phyloP scores from a whole-genome alignment of 1,139 yeast species.

The Suhomyces atakaporum region DNA sequence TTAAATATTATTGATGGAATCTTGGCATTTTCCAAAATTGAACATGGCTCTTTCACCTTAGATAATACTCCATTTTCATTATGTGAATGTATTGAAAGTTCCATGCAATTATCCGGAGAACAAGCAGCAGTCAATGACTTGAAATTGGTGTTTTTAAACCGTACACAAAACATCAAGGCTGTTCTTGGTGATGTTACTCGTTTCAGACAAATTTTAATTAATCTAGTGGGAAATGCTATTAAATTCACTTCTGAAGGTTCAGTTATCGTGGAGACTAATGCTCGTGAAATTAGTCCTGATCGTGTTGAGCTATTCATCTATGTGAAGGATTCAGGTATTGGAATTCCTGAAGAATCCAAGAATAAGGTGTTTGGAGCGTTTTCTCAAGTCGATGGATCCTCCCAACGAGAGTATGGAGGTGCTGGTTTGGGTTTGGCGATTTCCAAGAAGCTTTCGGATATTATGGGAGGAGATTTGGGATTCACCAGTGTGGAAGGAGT shows the following conservation, averaged over 20 bases:
- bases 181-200: slow-evolving; percentile 55
- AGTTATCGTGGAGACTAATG: slow-evolving; percentile 42
- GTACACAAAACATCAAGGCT: slow-evolving; percentile 43
- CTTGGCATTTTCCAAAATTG: slow-evolving; percentile 57
- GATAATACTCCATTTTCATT: slow-evolving; percentile 52
- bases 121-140: slow-evolving; percentile 50
- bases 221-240: slow-evolving; percentile 58
- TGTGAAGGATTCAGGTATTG: slow-evolving; percentile 63
- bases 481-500: slow-evolving; percentile 53
- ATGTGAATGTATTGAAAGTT: slow-evolving; percentile 53
- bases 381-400: slow-evolving; percentile 62
- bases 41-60: slow-evolving; percentile 54
- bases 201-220: slow-evolving; percentile 55
- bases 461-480: slow-evolving; percentile 58
- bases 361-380: slow-evolving; percentile 59
- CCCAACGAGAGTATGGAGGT: slow-evolving; percentile 59
- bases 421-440: slow-evolving; percentile 63
- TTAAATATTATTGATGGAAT: slow-evolving; percentile 59
- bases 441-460: slow-evolving; percentile 56
- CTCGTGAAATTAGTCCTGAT: slow-evolving; percentile 30
- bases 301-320: slow-evolving; percentile 45
- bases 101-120: slow-evolving; percentile 54
- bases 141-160: slow-evolving; percentile 51
- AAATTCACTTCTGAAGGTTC: slow-evolving; percentile 55
- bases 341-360: slow-evolving; percentile 52